Base-by-base conservation (phyloP, 495 filamentous ascomycete species). In the Hapsidospora chrysogenum region DNA sequence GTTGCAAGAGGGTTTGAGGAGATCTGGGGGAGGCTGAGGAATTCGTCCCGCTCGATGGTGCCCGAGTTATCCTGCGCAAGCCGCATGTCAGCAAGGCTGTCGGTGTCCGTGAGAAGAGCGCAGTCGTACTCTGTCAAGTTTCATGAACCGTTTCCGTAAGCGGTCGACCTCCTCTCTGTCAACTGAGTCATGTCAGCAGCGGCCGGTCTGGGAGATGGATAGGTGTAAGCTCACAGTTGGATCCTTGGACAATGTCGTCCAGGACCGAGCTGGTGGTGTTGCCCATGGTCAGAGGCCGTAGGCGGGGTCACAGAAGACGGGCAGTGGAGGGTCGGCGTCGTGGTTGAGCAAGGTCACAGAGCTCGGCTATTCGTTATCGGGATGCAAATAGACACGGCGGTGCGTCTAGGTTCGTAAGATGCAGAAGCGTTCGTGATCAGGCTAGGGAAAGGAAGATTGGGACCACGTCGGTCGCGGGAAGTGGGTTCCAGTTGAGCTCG, bases 41-140 rank as follows among this genome's bases (percentile, higher is more conserved):
- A 99, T 53, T 99, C 89, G 42, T 96, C 89, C 50, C 92, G 87
- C 54, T 99, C 89, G 56, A 99, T 89, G 8, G 89, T 95, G 41
- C 89, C 89, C 11, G 86, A 95, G 57, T 85, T 85, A 54, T 99
- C 89, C 87, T 97, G 47, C n/a, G n/a, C 10, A 38, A 18, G 28
- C 15, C 29, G 16, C 31, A 21, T 32, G 9, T 14, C 17, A 17
- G 29, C 25, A 3, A 3, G 25, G 8, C 26, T 17, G 13, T 37
- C 17, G 21, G 26, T 11, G 22, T 29, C 23, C 10, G 17, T n/a
- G 7, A 13, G 1, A 20, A 25, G 1, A 35, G 20, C 28, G 23
- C 9, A 30, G 33, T 39, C 61, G 36, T 51, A 87, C 87, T 72
- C 94, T 97, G 56, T 97, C 89, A 29, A 97, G 68, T 56, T 99